Base-by-base conservation (phyloP, 441 rosid species). In the Croton laevigatus region DNA sequence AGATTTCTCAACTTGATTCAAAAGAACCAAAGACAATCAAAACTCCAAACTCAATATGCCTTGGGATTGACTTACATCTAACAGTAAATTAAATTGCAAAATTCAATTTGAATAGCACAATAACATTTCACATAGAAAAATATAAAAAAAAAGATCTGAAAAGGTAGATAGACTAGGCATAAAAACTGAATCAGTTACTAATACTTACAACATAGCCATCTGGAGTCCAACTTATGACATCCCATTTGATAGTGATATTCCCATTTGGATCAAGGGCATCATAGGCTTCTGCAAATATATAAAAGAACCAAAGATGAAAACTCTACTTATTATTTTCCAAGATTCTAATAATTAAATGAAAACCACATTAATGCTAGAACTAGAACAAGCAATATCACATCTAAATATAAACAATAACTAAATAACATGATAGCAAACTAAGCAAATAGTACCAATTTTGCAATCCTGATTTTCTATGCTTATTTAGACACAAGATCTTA, bases 221-320 rank as follows among this genome's bases (percentile, higher is more conserved):
- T 19, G 91, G 64, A 71, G 89, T 82, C 94, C 96, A 94, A 81
- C 71, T 80, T 70, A 80, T 80, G 32, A 94, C 71, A 69, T 94
- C 99, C 97, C 97, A 94, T 81, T 85, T 94, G 74, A 94, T 89
- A 19, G 99, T 92, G 80, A 94, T 87, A 78, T 94, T 91, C 37
- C 95, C 97, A 74, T 55, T 82, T 65, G 98, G 98, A 76, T 94
- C 97, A 69, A 94, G 87, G 44, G 96, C 83, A 81, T 91, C 98
- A 81, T 91, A 91, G 40, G 94, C 94, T 70, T 89, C 98, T 72
- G 73, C 82, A 75, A 75, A 65, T 9, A 59, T 20, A 60, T 54
- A 62, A 66, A 51, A 38, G 16, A 53, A 46, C 44, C 4, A 32
- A 60, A 54, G 22, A 69, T 53, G 51, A 65, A 64, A 74, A 55